Conservation (phyloP, 2,329 filamentous ascomycete genomes). For the Aspergillus viridinutans region DNA sequence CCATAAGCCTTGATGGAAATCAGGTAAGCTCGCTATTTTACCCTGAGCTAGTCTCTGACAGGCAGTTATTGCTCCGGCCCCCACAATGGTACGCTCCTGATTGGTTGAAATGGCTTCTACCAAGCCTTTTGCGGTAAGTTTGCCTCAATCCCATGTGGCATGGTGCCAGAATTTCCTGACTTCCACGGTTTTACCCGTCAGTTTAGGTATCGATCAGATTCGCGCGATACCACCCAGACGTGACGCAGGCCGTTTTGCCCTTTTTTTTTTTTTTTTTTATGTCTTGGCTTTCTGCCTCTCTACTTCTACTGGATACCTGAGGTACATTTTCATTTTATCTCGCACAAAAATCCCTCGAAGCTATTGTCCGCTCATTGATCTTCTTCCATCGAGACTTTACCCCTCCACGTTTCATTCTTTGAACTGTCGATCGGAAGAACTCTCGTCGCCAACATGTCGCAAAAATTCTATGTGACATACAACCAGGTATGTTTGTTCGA, state of each 20-base stretch:
- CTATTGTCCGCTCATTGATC: neutral
- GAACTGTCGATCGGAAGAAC: neutral
- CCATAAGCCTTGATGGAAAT: neutral
- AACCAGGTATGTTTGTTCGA: slow-evolving; percentile 64
- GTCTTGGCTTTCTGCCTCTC: neutral
- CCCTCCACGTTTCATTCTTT: slow-evolving; percentile 6
- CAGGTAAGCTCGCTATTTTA: neutral
- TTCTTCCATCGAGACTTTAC: slow-evolving; percentile 5
- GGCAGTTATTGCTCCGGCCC: neutral
- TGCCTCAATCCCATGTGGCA: neutral
- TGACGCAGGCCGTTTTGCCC: neutral
- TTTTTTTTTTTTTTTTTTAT: slow-evolving; percentile 1
- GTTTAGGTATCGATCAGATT: slow-evolving; percentile 1
- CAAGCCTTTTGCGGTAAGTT: neutral
- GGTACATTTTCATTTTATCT: neutral
- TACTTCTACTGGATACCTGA: neutral
- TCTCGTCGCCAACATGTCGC: slow-evolving; percentile 57
- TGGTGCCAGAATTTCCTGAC: neutral
- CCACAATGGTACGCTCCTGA: neutral
- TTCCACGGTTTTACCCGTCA: neutral
- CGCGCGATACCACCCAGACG: slow-evolving; percentile 4
- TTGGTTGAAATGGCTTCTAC: neutral
- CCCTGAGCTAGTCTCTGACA: neutral
- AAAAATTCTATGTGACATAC: slow-evolving; percentile 88
- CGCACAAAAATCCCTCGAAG: neutral